Evolutionary conservation across 169 alveolate species (phyloP), one percentile per base, ranked within the genome.

Genomic region (Cryptosporidium viatorum): DNA sequence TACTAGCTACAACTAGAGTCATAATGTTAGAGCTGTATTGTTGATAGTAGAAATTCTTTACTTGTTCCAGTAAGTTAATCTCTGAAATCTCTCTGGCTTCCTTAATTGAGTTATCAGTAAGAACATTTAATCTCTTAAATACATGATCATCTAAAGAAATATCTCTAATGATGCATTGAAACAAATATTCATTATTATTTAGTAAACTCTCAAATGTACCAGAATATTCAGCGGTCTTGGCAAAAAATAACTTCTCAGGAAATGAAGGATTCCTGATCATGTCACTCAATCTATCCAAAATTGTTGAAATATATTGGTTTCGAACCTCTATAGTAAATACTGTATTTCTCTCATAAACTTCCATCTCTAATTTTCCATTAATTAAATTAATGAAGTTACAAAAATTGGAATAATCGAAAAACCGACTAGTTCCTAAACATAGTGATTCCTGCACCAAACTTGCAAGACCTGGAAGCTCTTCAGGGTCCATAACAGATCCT

Each of bases 401-500:
- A 65, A 65, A 33, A 29, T 65, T 29, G 51, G 71, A 65, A n/a
- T 43, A 3, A 7, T 65, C 71, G 9, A 65, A 65, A 65, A 65
- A 65, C 26, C 71, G 41, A n/a, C 14, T 14, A 33, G 71, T 65
- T 29, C 71, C 71, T 14, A 65, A 33, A 65, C 71, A 65, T 10
- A 65, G 26, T 9, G 71, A 65, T 14, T 65, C 71, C 29, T 65
- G 71, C 7, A 65, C 71, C 71, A 65, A 65, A 33, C 33, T 65
- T 37, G 51, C 9, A 37, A 71, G 70, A 50, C 59, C 59, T 0
- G 67, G 71, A 26, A 37, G 60, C 1, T 51, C 70, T 2, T 26
- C 70, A 23, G 85, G 85, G 48, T 71, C 85, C 50, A 43, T 23
- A 18, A 71, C 50, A n/a, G 71, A 29, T 6, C 85, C 85, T 23